Conservation (phyloP, 805 yeast genomes). For the Maudiozyma turicensis region DNA sequence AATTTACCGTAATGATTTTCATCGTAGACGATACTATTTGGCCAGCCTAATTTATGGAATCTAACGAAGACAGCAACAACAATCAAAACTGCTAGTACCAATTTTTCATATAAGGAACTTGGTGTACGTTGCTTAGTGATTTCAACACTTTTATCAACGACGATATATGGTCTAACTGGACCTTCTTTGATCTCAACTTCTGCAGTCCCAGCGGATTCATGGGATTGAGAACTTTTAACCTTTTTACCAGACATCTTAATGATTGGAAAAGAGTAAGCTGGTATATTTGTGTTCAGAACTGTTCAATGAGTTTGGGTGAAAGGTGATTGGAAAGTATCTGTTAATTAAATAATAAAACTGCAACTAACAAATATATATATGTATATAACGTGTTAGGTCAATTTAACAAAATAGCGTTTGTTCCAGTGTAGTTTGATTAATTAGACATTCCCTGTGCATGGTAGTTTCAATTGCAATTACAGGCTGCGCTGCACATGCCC, state of each 20-base stretch:
- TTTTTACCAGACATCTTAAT: constrained; percentile 4
- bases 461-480: too few relatives aligned
- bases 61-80: constrained; percentile 50
- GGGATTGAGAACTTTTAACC: constrained; percentile 3
- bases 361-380: too few relatives aligned
- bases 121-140: constrained; percentile 35
- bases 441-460: too few relatives aligned
- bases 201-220: constrained; percentile 24
- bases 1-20: constrained; percentile 93
- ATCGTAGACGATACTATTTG: constrained; percentile 78
- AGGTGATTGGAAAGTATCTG: too few relatives aligned
- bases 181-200: constrained; percentile 45
- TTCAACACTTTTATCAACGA: constrained; percentile 39
- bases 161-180: constrained; percentile 42
- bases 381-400: too few relatives aligned
- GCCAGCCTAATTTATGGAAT: constrained; percentile 48
- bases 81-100: constrained; percentile 34
- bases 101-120: constrained; percentile 31
- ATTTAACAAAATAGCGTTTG: too few relatives aligned
- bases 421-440: too few relatives aligned
- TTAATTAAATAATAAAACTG: too few relatives aligned
- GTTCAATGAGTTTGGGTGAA: too few relatives aligned
- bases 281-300: too few relatives aligned
- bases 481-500: too few relatives aligned
- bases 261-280: neutral